Evolutionary conservation across 805 yeast species (phyloP).

Genomic region (Myxozyma mucilagina): DNA sequence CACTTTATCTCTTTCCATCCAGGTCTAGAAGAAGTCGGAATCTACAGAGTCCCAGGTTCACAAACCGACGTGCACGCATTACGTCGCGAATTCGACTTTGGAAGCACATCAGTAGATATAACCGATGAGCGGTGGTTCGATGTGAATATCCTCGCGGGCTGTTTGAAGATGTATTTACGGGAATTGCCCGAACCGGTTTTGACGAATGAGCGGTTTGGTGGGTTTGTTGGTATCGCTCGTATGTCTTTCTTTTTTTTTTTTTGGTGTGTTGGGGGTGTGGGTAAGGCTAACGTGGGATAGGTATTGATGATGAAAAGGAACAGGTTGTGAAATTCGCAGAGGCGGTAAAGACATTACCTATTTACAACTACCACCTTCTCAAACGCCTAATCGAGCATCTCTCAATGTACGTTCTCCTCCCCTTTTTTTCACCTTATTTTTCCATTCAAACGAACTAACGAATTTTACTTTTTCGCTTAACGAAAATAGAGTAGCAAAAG

Average conservation of each 20-base stretch:
- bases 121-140: constrained; percentile 69
- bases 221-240: constrained; percentile 68
- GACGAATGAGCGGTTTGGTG: constrained; percentile 60
- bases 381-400: constrained; percentile 69
- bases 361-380: constrained; percentile 65
- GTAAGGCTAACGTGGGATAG: not conserved
- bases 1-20: not conserved
- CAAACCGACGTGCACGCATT: constrained; percentile 57
- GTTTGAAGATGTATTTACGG: constrained; percentile 80
- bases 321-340: constrained; percentile 11
- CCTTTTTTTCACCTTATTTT: not conserved
- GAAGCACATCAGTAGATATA: constrained; percentile 46
- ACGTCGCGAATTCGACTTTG: constrained; percentile 57
- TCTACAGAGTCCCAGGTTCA: constrained; percentile 74
- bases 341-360: constrained; percentile 54
- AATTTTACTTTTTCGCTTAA: not conserved
- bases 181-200: constrained; percentile 85
- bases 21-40: constrained; percentile 87
- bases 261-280: not conserved
- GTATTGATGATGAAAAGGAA: constrained; percentile 12
- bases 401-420: constrained; percentile 41
- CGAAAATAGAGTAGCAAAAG: constrained; percentile 59
- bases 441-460: not conserved
- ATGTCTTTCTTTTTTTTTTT: constrained; percentile 43
- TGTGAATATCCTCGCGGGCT: constrained; percentile 79